phyloP scores from a whole-genome alignment of 192 early-diverging fungal genomes.

The Podila clonocystis region DNA sequence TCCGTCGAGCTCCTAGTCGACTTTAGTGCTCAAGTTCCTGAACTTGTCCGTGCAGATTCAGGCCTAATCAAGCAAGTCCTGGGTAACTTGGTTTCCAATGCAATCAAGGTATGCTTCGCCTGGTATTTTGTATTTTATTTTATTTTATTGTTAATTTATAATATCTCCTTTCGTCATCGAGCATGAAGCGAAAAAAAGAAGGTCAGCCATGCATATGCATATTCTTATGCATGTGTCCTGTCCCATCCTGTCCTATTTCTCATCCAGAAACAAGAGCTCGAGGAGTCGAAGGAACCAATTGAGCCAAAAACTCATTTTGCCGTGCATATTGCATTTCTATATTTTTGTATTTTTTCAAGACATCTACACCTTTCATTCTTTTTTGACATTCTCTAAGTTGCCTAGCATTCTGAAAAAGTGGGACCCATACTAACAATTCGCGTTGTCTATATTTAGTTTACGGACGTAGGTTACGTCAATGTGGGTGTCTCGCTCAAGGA shows the following conservation, averaged over 20 bases:
- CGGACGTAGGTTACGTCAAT: slow-evolving; percentile 45
- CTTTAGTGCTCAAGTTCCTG: slow-evolving; percentile 46
- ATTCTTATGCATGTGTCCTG: too few relatives aligned
- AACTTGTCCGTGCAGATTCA: slow-evolving; percentile 45
- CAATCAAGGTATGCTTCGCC: slow-evolving; percentile 42
- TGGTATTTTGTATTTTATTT: too few relatives aligned
- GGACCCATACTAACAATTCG: too few relatives aligned
- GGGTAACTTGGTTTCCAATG: slow-evolving; percentile 48
- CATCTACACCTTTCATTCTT: background rate
- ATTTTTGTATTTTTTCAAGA: background rate
- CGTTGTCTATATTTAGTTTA: slow-evolving; percentile 18
- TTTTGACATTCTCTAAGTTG: background rate
- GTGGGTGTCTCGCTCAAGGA: slow-evolving; percentile 50
- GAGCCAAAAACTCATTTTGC: background rate
- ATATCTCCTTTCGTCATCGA: background rate
- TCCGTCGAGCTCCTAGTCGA: slow-evolving; percentile 47
- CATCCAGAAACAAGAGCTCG: too few relatives aligned
- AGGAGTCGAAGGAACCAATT: too few relatives aligned
- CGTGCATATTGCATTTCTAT: background rate
- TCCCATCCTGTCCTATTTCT: too few relatives aligned
- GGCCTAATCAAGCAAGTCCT: slow-evolving; percentile 48
- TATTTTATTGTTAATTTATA: background rate
- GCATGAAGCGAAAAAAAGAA: background rate
- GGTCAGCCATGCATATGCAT: too few relatives aligned
- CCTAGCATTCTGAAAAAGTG: background rate